Evolutionary conservation across 2,329 filamentous ascomycete genomes (phyloP).

Genomic region (Aspergillus candidus): DNA sequence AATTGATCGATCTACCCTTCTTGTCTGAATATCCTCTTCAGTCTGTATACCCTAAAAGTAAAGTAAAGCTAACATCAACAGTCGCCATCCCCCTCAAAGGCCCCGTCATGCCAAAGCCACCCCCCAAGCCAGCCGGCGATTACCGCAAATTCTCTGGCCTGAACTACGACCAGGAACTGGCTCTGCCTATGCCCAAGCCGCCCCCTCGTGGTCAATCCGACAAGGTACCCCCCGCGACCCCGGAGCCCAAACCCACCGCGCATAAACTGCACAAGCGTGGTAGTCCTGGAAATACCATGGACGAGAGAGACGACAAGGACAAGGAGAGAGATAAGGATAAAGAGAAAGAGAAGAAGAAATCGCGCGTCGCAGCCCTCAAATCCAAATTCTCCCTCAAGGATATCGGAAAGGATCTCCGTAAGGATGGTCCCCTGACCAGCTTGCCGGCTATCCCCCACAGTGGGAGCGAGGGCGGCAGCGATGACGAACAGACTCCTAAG

Average conservation of each 20-base stretch:
- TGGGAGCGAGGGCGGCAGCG: background rate
- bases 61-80: background rate
- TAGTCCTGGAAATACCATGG: too few species aligned
- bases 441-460: constrained; percentile 5
- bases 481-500: background rate
- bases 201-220: constrained; percentile 5
- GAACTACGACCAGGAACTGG: constrained; percentile 21
- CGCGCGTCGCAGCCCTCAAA: constrained; percentile 19
- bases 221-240: background rate
- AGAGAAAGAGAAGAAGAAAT: constrained; percentile 17
- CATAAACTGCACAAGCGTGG: background rate
- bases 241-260: background rate
- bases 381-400: constrained; percentile 29
- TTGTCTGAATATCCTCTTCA: too few species aligned
- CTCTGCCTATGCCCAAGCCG: constrained; percentile 26
- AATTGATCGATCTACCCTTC: too few species aligned
- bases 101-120: constrained; percentile 1
- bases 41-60: background rate
- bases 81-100: constrained; percentile 3
- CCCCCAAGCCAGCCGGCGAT: constrained; percentile 4
- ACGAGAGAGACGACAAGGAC: too few species aligned
- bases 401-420: constrained; percentile 21
- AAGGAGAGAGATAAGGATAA: constrained; percentile 1
- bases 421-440: constrained; percentile 7
- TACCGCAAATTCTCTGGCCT: constrained; percentile 16